phyloP scores from a whole-genome alignment of 129 eudicot species.

The Escallonia rubra region DNA sequence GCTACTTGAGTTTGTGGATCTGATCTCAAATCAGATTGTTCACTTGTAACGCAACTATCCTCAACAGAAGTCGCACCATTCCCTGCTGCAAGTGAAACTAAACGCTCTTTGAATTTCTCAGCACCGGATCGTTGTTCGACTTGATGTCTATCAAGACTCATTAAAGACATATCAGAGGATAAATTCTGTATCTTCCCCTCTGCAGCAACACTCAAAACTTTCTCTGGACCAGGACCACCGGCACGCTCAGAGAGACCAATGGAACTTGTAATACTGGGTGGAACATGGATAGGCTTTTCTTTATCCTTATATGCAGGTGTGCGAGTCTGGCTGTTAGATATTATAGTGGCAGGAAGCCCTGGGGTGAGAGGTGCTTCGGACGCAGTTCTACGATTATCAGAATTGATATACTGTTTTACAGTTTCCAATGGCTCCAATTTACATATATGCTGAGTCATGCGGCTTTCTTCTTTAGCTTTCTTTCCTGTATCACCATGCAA shows the following conservation, averaged over 20 bases:
- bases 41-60: conserved; percentile 23
- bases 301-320: conserved; percentile 23
- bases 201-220: conserved; percentile 18
- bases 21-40: conserved; percentile 28
- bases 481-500: conserved; percentile 37
- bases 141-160: conserved; percentile 31
- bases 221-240: conserved; percentile 15
- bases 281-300: conserved; percentile 3
- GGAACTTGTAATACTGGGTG: conserved; percentile 12
- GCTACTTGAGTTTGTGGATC: conserved; percentile 23
- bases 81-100: conserved; percentile 17
- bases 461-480: conserved; percentile 40
- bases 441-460: conserved; percentile 22
- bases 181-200: conserved; percentile 28
- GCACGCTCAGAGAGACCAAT: conserved; percentile 15
- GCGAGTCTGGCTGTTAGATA: conserved; percentile 24
- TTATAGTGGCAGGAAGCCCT: conserved; percentile 7
- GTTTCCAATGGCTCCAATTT: conserved; percentile 39
- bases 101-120: conserved; percentile 35
- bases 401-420: conserved; percentile 23
- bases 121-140: conserved; percentile 21
- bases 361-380: conserved; percentile 20
- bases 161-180: conserved; percentile 42
- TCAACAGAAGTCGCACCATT: conserved; percentile 8
- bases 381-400: conserved; percentile 17